Percentiles rank a stretch among this genome's conserved stretches.
Evolutionary conservation across 257 asterid genomes (phyloP).

Genomic region (Echites panduratus): DNA sequence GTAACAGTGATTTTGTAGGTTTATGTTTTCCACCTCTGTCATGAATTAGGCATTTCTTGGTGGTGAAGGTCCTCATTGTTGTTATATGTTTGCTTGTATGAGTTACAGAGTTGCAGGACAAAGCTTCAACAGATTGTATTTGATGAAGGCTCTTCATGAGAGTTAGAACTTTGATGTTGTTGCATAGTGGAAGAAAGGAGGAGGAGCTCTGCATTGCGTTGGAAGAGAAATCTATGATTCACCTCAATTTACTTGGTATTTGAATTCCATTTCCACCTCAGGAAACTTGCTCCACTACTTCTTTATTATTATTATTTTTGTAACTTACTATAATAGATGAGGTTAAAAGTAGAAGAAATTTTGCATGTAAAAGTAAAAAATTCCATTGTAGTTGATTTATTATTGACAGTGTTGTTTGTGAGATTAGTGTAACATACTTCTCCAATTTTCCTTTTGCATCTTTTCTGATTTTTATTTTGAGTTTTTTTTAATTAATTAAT

Average conservation of each 20-base stretch:
- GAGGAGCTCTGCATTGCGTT: background rate
- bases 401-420: background rate
- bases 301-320: background rate
- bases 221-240: background rate
- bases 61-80: background rate
- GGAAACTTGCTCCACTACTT: background rate
- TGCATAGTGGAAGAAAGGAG: background rate
- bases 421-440: too few relatives aligned
- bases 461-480: too few relatives aligned
- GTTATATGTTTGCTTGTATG: background rate
- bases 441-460: too few relatives aligned
- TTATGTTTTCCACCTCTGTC: background rate
- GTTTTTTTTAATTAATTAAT: too few relatives aligned
- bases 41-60: background rate
- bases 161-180: conserved; percentile 22
- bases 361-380: conserved; percentile 1
- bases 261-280: background rate
- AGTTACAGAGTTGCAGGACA: conserved; percentile 81
- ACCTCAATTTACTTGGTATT: background rate
- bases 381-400: background rate
- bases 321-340: background rate
- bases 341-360: background rate
- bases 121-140: conserved; percentile 76
- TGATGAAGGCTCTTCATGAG: conserved; percentile 90
- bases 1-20: background rate